phyloP scores from a whole-genome alignment of 495 filamentous ascomycete species.

The Hypoxylon trugodes region DNA sequence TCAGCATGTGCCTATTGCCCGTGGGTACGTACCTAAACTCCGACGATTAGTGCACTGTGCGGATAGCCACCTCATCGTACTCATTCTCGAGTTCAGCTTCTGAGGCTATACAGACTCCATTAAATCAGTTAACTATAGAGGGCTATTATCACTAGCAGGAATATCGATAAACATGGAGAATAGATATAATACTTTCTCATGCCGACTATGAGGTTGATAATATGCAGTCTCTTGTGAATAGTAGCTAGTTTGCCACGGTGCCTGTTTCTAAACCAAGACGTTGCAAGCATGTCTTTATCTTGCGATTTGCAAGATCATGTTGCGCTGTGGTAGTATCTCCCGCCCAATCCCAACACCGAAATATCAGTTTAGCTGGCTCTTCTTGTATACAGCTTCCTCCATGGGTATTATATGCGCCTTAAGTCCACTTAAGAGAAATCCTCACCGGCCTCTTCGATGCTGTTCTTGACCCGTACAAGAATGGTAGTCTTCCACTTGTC shows the following conservation, averaged over 20 bases:
- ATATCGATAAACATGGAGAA: conserved; percentile 5
- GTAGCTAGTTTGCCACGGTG: conserved; percentile 4
- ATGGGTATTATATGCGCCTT: neutral
- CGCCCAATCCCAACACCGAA: conserved; percentile 12
- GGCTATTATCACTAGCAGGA: neutral
- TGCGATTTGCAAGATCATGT: conserved; percentile 9
- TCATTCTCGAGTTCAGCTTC: too few species aligned
- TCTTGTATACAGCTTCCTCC: neutral
- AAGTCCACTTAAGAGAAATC: conserved; percentile 53
- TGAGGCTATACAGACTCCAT: too few species aligned
- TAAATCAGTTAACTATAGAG: too few species aligned
- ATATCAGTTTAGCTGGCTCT: conserved; percentile 9
- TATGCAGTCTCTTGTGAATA: conserved; percentile 10
- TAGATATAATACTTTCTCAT: conserved; percentile 12
- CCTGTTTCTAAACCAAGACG: conserved; percentile 21
- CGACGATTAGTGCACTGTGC: too few species aligned
- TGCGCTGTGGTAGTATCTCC: neutral
- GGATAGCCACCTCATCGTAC: too few species aligned
- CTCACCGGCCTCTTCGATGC: conserved; percentile 76
- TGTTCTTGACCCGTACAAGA: conserved; percentile 80
- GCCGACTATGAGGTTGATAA: conserved; percentile 3
- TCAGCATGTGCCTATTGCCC: neutral
- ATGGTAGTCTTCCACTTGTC: conserved; percentile 96
- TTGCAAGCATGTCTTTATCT: conserved; percentile 4
- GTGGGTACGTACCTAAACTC: neutral